Base-by-base conservation (phyloP, 1,284 basidiomycete genomes). In the Termitomyces sp. region DNA sequence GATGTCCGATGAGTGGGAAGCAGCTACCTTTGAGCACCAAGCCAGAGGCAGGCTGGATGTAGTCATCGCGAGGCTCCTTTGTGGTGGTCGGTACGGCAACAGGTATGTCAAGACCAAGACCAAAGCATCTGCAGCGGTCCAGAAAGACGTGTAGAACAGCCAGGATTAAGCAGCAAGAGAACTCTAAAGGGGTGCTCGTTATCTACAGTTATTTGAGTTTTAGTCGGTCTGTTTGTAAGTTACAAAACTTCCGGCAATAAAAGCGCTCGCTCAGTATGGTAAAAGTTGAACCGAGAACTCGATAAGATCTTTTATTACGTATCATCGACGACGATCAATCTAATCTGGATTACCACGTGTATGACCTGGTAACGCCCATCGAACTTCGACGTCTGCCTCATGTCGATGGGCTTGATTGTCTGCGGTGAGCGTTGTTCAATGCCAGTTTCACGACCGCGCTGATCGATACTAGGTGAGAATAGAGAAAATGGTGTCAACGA, bases 291-390 rank as follows among this genome's bases (percentile, higher is more conserved):
- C 21, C 9, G 28, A 30, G 28, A 30, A 30, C 21, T 24, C 21
- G 44, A 46, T 46, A 46, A 46, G 44, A 46, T 46, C 14, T n/a
- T n/a, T n/a, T n/a, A n/a, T n/a, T n/a, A n/a, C n/a, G n/a, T n/a
- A 24, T 4, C 11, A 14, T 6, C 9, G 19, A 21, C 38, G 21
- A 26, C n/a, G 24, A 35, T 26, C 33, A 11, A 46, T 46, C 44
- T 46, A 34, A 46, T 46, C 45, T 46, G 10, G 7, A 11, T 8
- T 35, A 9, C 40, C 48, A 50, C 48, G 48, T 50, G 48, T n/a
- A 34, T 9, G 40, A 19, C 6, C 14, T 19, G 26, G 10, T 31
- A 31, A 42, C 33, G 13, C 16, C 21, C 16, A 50, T 46, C 50
- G 19, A 3, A 26, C 42, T 39, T 44, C 42, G 16, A 30, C 38